phyloP scores from a whole-genome alignment of 2,329 filamentous ascomycete genomes.

The Arthrobotrys sphaeroides region DNA sequence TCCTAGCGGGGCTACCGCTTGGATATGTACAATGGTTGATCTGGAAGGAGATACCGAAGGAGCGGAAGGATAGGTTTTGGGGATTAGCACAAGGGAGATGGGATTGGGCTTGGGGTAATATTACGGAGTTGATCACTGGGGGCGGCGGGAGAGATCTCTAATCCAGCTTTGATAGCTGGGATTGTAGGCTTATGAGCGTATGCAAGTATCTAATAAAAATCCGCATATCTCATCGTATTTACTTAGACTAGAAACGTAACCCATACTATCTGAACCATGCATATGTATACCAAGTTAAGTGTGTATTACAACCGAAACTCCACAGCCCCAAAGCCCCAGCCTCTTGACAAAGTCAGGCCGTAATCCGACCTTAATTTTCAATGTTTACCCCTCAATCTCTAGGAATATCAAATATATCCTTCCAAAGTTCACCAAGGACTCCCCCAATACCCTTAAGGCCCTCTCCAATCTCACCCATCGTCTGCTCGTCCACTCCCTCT shows the following conservation, averaged over 20 bases:
- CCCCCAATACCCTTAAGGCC: constrained; percentile 66
- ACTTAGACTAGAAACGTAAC: too few relatives aligned
- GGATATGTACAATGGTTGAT: constrained; percentile 16
- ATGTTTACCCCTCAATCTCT: constrained; percentile 5
- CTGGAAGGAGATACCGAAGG: constrained; percentile 21
- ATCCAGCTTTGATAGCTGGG: background rate
- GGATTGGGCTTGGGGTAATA: constrained; percentile 1
- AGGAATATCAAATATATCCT: constrained; percentile 63
- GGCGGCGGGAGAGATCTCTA: background rate
- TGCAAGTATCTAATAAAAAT: too few relatives aligned
- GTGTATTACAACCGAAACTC: too few relatives aligned
- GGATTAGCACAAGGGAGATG: background rate
- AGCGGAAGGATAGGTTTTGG: constrained; percentile 17
- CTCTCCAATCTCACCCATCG: constrained; percentile 68
- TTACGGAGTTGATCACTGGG: background rate
- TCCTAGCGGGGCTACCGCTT: constrained; percentile 1
- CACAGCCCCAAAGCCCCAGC: too few relatives aligned
- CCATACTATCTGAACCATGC: too few relatives aligned
- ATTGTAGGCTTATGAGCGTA: background rate
- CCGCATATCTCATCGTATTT: too few relatives aligned
- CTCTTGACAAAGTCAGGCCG: too few relatives aligned
- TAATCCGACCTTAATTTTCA: background rate
- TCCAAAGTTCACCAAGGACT: constrained; percentile 67
- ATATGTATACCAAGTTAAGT: too few relatives aligned
- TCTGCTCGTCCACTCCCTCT: constrained; percentile 69